Evolutionary conservation across 2,329 filamentous ascomycete genomes (phyloP).

Genomic region (Ophidiomyces ophidiicola): DNA sequence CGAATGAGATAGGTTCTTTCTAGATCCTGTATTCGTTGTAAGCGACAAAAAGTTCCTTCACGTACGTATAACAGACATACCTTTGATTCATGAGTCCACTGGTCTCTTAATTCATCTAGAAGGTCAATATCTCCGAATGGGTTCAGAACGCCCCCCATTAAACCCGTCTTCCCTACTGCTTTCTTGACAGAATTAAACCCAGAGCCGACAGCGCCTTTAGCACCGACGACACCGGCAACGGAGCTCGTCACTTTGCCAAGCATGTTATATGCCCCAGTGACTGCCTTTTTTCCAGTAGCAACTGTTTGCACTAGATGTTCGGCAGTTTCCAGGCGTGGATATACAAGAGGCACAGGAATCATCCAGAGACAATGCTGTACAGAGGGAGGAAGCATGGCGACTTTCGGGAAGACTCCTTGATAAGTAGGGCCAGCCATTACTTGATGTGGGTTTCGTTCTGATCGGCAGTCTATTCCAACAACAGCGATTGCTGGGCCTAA

Average conservation of each 20-base stretch:
- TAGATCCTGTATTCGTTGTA: slow-evolving; percentile 51
- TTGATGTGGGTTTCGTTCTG: slow-evolving; percentile 77
- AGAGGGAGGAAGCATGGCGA: slow-evolving; percentile 76
- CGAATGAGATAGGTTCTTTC: slow-evolving; percentile 94
- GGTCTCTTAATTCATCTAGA: slow-evolving; percentile 83
- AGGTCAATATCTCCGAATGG: slow-evolving; percentile 95
- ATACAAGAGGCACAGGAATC: slow-evolving; percentile 79
- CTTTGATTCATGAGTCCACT: slow-evolving; percentile 98
- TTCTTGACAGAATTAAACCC: slow-evolving; percentile 94
- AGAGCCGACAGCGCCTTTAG: slow-evolving; percentile 80
- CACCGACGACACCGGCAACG: slow-evolving; percentile 87
- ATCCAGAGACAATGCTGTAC: slow-evolving; percentile 98
- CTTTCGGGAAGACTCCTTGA: slow-evolving; percentile 91
- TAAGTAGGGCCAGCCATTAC: slow-evolving; percentile 95
- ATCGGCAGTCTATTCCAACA: slow-evolving; percentile 80
- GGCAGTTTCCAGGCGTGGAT: slow-evolving; percentile 80
- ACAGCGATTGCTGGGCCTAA: slow-evolving; percentile 83
- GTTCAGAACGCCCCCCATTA: slow-evolving; percentile 92
- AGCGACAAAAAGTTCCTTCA: slow-evolving; percentile 1
- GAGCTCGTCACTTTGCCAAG: slow-evolving; percentile 90
- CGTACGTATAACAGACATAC: slow-evolving; percentile 27
- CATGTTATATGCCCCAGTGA: slow-evolving; percentile 93
- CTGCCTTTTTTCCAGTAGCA: slow-evolving; percentile 88
- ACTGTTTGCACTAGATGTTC: slow-evolving; percentile 86
- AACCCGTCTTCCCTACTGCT: slow-evolving; percentile 82